A percentile compares a stretch with the other conserved stretches of the same genome.
phyloP scores from a whole-genome alignment of 2,329 filamentous ascomycete genomes.

The Pyrenochaeta sp. region DNA sequence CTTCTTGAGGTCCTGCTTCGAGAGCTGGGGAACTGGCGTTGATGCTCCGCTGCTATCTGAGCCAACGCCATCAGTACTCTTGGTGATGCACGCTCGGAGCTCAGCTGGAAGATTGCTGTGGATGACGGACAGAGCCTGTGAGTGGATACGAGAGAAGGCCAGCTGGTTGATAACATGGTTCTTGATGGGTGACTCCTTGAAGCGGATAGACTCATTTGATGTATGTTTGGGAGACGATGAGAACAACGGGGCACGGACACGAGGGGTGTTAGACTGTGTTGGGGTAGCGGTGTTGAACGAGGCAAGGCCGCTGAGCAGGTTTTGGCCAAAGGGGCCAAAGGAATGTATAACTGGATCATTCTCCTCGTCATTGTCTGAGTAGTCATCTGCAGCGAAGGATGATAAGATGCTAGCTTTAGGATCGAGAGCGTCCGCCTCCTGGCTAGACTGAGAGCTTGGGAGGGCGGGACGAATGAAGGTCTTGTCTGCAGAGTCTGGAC shows the following conservation, averaged over 20 bases:
- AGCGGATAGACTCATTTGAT: slow-evolving; percentile 30
- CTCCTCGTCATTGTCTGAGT: slow-evolving; percentile 82
- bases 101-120: slow-evolving; percentile 82
- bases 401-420: slow-evolving; percentile 37
- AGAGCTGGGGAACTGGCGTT: slow-evolving; percentile 39
- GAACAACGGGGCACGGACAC: slow-evolving; percentile 33
- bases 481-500: slow-evolving; percentile 34
- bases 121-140: slow-evolving; percentile 88
- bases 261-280: slow-evolving; percentile 39
- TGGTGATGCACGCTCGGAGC: slow-evolving; percentile 49
- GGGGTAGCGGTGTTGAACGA: slow-evolving; percentile 76
- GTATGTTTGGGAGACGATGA: slow-evolving; percentile 44
- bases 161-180: slow-evolving; percentile 97
- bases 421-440: slow-evolving; percentile 21
- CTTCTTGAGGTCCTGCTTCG: slow-evolving; percentile 65
- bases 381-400: slow-evolving; percentile 63
- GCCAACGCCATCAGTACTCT: slow-evolving; percentile 30
- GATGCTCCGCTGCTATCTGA: slow-evolving; percentile 25
- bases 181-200: slow-evolving; percentile 62
- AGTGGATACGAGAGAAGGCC: slow-evolving; percentile 91
- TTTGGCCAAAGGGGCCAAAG: slow-evolving; percentile 88
- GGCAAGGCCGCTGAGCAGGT: slow-evolving; percentile 82
- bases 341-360: slow-evolving; percentile 94
- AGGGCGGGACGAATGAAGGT: slow-evolving; percentile 42
- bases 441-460: slow-evolving; percentile 31